Evolutionary conservation across 345 rosid genomes (phyloP).

Genomic region (Eucalyptus cloeziana): DNA sequence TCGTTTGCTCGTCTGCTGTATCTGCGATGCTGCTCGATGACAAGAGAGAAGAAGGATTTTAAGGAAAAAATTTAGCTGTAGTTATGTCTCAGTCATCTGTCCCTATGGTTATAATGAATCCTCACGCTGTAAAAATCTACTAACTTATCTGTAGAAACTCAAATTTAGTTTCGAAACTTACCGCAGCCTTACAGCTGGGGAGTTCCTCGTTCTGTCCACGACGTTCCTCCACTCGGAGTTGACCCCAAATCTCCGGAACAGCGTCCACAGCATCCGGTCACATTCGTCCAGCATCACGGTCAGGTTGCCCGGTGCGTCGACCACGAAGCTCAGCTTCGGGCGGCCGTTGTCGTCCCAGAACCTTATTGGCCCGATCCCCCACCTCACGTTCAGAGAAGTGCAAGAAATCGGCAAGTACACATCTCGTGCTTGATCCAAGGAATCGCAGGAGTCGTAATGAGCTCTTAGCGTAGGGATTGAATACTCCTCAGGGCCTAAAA

Average conservation of each 20-base stretch:
- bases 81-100: not conserved
- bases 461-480: not conserved
- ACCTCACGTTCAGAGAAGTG: not conserved
- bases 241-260: not conserved
- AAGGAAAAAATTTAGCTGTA: not conserved
- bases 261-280: not conserved
- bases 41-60: not conserved
- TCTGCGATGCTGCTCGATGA: not conserved
- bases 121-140: not conserved
- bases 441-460: not conserved
- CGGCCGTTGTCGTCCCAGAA: not conserved
- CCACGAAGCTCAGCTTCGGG: not conserved
- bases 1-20: not conserved
- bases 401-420: not conserved
- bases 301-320: not conserved
- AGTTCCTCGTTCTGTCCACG: not conserved
- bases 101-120: not conserved
- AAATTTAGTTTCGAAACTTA: not conserved
- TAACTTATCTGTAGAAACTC: not conserved
- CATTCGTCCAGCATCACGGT: not conserved
- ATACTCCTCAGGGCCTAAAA: not conserved
- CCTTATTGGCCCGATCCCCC: not conserved
- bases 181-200: not conserved
- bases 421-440: not conserved
- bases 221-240: not conserved